Percentiles rank a stretch among this genome's conserved stretches.
phyloP scores from a whole-genome alignment of 768 basidiomycete species.

The Podaxis mareebaensis region DNA sequence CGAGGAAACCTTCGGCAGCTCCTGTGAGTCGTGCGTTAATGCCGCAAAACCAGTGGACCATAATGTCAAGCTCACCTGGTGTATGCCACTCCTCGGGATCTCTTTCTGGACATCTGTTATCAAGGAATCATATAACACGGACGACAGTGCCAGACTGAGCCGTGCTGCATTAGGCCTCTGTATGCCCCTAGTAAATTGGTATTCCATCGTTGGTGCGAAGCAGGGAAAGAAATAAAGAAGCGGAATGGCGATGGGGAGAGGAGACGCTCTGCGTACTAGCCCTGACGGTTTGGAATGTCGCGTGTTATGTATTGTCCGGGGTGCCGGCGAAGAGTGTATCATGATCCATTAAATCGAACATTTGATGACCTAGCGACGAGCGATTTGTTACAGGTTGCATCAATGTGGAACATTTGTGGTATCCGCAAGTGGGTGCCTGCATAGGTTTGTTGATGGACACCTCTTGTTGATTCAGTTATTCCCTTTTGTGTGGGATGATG shows the following conservation, averaged over 20 bases:
- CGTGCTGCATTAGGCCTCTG: slow-evolving; percentile 3
- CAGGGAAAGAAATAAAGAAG: not conserved
- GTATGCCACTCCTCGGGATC: not conserved
- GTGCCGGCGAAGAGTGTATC: not conserved
- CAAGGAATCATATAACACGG: slow-evolving; percentile 1
- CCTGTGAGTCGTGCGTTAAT: not conserved
- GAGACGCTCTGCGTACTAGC: slow-evolving; percentile 3
- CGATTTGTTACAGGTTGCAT: not conserved
- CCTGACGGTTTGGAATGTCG: not conserved
- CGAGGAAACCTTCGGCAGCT: not conserved
- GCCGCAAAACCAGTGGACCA: no score
- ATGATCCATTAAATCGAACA: not conserved
- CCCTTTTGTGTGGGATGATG: not conserved
- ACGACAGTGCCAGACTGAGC: slow-evolving; percentile 7
- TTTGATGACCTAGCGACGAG: not conserved
- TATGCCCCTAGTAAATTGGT: slow-evolving; percentile 1
- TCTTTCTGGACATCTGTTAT: not conserved
- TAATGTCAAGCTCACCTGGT: not conserved
- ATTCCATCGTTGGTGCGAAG: slow-evolving; percentile 6
- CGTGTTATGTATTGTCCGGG: not conserved
- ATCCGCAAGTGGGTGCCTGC: not conserved
- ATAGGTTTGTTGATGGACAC: slow-evolving; percentile 3
- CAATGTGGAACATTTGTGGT: not conserved
- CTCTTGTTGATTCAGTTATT: not conserved
- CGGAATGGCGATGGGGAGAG: not conserved